Conservation (phyloP, 2,329 filamentous ascomycete genomes). For the Xylariaceae sp. region DNA sequence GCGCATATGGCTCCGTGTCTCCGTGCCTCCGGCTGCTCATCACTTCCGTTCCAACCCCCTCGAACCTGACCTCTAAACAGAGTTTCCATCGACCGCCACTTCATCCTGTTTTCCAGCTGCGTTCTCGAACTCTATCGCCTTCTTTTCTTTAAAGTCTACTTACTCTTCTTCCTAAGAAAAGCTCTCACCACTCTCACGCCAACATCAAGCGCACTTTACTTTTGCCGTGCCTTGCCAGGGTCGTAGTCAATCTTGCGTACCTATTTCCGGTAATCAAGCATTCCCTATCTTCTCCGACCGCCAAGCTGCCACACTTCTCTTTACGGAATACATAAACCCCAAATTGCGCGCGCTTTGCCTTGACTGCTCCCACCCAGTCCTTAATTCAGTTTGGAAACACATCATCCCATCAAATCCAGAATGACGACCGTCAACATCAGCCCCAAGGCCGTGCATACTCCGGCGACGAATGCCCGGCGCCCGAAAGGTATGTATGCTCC, state of each 20-base stretch:
- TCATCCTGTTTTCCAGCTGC: not conserved
- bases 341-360: not conserved
- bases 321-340: not conserved
- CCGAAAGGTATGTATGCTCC: conserved; percentile 29
- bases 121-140: conserved; percentile 4
- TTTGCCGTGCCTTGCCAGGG: not conserved
- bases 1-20: not conserved
- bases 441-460: conserved; percentile 25
- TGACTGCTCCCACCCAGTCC: not conserved
- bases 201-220: not conserved
- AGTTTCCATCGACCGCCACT: not conserved
- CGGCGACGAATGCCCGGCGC: conserved; percentile 25
- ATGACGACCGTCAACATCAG: conserved; percentile 33
- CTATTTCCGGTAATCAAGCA: not conserved
- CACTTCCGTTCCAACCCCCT: not conserved
- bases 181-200: not conserved
- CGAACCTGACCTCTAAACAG: not conserved
- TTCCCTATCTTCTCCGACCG: not conserved
- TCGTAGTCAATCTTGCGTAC: not conserved
- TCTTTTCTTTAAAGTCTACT: not conserved
- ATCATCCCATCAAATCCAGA: conserved; percentile 7
- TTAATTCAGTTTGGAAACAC: not conserved
- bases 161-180: not conserved
- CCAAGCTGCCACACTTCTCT: not conserved
- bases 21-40: not conserved